A percentile compares a stretch with the other conserved stretches of the same genome.
phyloP scores from a whole-genome alignment of 2,329 filamentous ascomycete species.

The Fusarium acutatum region DNA sequence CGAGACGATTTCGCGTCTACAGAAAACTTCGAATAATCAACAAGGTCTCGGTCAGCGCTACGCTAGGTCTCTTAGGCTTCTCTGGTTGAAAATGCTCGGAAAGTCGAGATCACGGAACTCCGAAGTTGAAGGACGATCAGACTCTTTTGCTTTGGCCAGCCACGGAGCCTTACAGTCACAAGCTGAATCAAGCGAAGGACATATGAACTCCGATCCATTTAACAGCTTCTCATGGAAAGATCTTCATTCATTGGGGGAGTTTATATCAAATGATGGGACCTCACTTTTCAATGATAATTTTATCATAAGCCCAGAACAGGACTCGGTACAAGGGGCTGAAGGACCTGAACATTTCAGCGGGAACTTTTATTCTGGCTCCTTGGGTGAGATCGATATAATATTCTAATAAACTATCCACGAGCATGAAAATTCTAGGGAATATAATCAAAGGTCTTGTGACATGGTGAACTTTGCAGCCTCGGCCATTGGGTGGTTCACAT shows the following conservation, averaged over 20 bases:
- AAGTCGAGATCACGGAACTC: conserved; percentile 7
- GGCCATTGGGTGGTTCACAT: too few species aligned
- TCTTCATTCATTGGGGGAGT: conserved; percentile 67
- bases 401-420: neutral
- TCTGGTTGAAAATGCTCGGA: conserved; percentile 60
- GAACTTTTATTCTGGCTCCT: neutral
- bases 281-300: conserved; percentile 23
- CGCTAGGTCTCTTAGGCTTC: conserved; percentile 65
- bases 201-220: conserved; percentile 53
- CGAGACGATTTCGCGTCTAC: conserved; percentile 66
- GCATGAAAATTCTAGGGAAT: too few species aligned
- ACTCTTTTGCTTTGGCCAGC: neutral
- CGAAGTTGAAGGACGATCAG: neutral
- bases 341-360: conserved; percentile 1
- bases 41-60: conserved; percentile 70
- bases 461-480: neutral
- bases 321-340: conserved; percentile 15
- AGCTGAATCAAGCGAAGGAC: neutral
- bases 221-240: conserved; percentile 71
- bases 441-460: neutral
- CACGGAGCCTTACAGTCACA: neutral
- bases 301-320: conserved; percentile 18
- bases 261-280: conserved; percentile 46
- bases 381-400: conserved; percentile 5
- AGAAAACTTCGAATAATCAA: conserved; percentile 63